These are phyloP conservation scores for Suillus plorans DNA, from an alignment of 768 basidiomycete genomes.

Conservation along the genomic window DNA sequence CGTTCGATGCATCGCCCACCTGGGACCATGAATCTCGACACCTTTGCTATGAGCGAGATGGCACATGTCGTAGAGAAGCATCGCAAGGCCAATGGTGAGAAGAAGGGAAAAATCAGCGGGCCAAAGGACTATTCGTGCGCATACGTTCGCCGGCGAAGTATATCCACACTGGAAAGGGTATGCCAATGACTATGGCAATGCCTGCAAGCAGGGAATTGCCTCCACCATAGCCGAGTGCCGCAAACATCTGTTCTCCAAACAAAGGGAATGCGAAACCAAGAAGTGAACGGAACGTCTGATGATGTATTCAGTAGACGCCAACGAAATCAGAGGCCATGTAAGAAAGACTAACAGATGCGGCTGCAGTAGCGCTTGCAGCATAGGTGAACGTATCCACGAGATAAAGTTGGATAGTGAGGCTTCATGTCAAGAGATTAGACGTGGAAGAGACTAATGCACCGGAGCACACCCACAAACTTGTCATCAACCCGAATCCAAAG, in stretches of 20 bases:
- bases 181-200: constrained; percentile 57
- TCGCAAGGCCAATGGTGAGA: background rate
- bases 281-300: constrained; percentile 56
- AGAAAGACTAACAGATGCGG: constrained; percentile 49
- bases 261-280: constrained; percentile 67
- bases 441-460: background rate
- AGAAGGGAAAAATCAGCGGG: constrained; percentile 12
- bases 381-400: constrained; percentile 71
- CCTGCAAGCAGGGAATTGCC: constrained; percentile 69
- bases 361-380: constrained; percentile 65
- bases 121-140: constrained; percentile 41
- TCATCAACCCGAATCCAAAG: constrained; percentile 66
- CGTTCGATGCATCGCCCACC: too few species aligned
- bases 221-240: constrained; percentile 57
- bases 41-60: too few species aligned
- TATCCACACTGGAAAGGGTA: constrained; percentile 74
- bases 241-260: constrained; percentile 67
- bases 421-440: constrained; percentile 21
- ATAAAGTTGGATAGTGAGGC: constrained; percentile 68
- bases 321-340: background rate
- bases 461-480: constrained; percentile 44
- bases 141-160: constrained; percentile 66
- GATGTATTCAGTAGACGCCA: background rate
- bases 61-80: too few species aligned
- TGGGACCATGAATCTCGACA: too few species aligned